Base-by-base conservation (phyloP, 768 basidiomycete species). In the Saitozyma podzolica region DNA sequence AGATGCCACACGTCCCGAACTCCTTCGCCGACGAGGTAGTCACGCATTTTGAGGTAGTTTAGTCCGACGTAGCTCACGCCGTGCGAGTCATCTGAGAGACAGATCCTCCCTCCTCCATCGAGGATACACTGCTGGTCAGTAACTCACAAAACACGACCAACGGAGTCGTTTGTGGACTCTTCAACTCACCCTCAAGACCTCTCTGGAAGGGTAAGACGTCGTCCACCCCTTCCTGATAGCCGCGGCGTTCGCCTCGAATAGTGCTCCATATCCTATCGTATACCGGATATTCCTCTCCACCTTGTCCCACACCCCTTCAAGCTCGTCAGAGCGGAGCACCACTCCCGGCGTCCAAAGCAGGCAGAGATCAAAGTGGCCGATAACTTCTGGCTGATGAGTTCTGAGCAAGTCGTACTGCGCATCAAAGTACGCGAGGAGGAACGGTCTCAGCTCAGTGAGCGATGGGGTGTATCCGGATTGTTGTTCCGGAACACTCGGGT, bases 61-160 rank as follows among this genome's bases (percentile, higher is more conserved):
- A 92, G 82, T 0, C 92, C 93, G 58, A 98, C 92, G 9, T 86
- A 86, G 40, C 86, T 85, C 2, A 92, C 89, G 0, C 91, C 92
- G 72, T 99, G 96, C 56, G 93, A 94, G 80, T 98, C 96, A 76
- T 98, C 96, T 6, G 95, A 98, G 37, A 99, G 83, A 17, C 88
- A 85, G 66, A 96, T 86, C 20, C 86, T 85, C 3, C 94, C 96
- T 9, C 84, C 85, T 53, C 83, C 78, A 49, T 83, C 74, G n/a
- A 86, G 68, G 60, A 97, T 89, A 20, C 89, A 72, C 95, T 97
- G 29, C 29, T 29, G 29, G 29, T 29, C 29, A 29, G 29, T 29
- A 29, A 29, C 29, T 29, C 74, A 40, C 13, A 56, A 10, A 54
- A 52, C 41, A 60, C 41, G 16, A 37, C 7, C 41, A 40, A 39